Conservation (phyloP, 345 rosid species). For the Corchorus olitorius region DNA sequence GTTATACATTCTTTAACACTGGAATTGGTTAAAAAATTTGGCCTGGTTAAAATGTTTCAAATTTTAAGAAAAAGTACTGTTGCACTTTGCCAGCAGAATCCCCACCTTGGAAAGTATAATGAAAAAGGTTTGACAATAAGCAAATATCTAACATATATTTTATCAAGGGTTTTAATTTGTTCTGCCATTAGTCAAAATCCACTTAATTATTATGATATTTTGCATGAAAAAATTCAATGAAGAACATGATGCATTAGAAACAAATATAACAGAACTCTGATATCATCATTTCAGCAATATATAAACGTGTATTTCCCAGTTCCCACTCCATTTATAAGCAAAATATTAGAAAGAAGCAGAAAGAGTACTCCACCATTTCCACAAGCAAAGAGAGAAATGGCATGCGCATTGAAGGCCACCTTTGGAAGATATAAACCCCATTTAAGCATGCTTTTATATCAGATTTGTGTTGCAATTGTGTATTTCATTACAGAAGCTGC, state of each 20-base stretch:
- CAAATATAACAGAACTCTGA: not conserved
- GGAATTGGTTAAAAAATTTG: not conserved
- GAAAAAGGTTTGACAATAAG: not conserved
- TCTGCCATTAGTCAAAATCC: too few relatives aligned
- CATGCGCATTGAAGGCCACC: not conserved
- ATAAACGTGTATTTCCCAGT: not conserved
- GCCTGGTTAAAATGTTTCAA: not conserved
- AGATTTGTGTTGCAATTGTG: constrained; percentile 46
- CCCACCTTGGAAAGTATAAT: not conserved
- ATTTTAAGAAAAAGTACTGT: not conserved
- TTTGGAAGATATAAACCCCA: constrained; percentile 16
- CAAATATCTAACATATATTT: too few relatives aligned
- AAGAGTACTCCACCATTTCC: not conserved
- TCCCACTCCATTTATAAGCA: not conserved
- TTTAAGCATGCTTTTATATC: constrained; percentile 50
- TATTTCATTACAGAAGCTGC: constrained; percentile 68
- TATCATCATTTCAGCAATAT: not conserved
- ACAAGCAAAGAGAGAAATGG: constrained; percentile 25
- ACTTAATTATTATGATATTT: not conserved
- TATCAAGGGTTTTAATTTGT: too few relatives aligned
- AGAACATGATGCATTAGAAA: not conserved
- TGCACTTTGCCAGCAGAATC: not conserved
- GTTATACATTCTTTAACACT: too few relatives aligned
- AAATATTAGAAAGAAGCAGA: not conserved
- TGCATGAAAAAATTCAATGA: not conserved